Evolutionary conservation across 108 stramenopile genomes (phyloP).

Genomic region (Pseudonitzschia delicatissima): DNA sequence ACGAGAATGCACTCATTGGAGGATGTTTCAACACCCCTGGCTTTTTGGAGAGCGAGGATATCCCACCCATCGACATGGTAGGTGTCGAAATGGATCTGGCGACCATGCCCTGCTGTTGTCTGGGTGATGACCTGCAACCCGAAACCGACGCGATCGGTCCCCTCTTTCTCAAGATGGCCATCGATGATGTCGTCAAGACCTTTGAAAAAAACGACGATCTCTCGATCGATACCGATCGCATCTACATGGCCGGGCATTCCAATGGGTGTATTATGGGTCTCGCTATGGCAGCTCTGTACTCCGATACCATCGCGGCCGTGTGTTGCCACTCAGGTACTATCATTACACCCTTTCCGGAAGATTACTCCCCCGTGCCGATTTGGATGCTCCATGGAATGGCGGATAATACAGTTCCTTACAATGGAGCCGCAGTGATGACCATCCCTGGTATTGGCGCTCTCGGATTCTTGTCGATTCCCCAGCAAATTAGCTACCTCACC

Average conservation of each 20-base stretch:
- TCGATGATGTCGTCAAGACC: neutral
- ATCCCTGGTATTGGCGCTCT: neutral
- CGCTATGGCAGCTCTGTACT: constrained; percentile 24
- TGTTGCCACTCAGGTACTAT: constrained; percentile 26
- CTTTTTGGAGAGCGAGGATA: neutral
- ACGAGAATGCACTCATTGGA: neutral
- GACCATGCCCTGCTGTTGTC: constrained; percentile 21
- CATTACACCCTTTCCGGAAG: constrained; percentile 2
- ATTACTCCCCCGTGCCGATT: constrained; percentile 18
- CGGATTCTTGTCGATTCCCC: neutral
- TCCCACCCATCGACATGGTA: neutral
- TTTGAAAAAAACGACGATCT: constrained; percentile 2
- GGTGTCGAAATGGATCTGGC: neutral
- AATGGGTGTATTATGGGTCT: constrained; percentile 31
- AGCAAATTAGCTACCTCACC: neutral
- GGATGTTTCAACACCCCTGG: neutral
- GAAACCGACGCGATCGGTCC: neutral
- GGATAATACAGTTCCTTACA: constrained; percentile 14
- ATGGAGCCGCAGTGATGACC: neutral
- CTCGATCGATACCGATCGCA: constrained; percentile 22
- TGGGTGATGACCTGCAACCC: too few species aligned
- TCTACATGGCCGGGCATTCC: constrained; percentile 41
- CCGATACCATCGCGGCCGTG: constrained; percentile 33
- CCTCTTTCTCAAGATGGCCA: constrained; percentile 5
- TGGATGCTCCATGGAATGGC: constrained; percentile 18